Conservation (phyloP, 2,329 filamentous ascomycete species). For the Penicillium sp. region DNA sequence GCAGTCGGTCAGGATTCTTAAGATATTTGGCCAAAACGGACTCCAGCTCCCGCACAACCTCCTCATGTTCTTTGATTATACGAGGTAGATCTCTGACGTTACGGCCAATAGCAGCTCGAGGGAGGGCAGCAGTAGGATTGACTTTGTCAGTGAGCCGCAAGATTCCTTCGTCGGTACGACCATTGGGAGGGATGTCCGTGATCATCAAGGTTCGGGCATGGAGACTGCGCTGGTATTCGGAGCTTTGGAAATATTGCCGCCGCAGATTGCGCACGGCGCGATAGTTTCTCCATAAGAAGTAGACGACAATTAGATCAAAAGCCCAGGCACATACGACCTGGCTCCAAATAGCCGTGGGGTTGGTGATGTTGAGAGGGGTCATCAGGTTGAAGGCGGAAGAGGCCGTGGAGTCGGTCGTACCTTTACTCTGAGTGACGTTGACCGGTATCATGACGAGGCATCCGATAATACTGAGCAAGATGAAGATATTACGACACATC, state of each 20-base stretch:
- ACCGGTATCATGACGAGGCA: conserved; percentile 78
- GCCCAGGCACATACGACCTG: conserved; percentile 60
- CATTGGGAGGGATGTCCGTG: conserved; percentile 77
- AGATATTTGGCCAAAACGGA: conserved; percentile 83
- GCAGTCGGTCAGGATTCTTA: conserved; percentile 78
- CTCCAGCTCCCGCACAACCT: conserved; percentile 78
- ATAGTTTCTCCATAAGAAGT: conserved; percentile 91
- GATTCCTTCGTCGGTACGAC: conserved; percentile 81
- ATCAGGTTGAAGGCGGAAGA: conserved; percentile 41
- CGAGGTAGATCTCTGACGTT: conserved; percentile 89
- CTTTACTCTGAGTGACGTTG: conserved; percentile 60
- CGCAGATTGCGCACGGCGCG: conserved; percentile 68
- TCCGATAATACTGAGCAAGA: conserved; percentile 68
- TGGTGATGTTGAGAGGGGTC: conserved; percentile 53
- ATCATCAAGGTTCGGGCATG: conserved; percentile 70
- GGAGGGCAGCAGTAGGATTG: conserved; percentile 73
- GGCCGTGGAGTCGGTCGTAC: conserved; percentile 21
- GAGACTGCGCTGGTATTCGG: conserved; percentile 84
- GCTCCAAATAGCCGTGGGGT: conserved; percentile 53
- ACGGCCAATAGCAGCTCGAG: conserved; percentile 77
- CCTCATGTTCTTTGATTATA: conserved; percentile 79
- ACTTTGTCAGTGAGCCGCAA: conserved; percentile 77
- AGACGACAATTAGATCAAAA: conserved; percentile 72
- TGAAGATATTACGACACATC: conserved; percentile 92
- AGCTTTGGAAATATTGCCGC: conserved; percentile 75